Conservation (phyloP, 2,329 filamentous ascomycete genomes). For the Aspergillus ibericus region DNA sequence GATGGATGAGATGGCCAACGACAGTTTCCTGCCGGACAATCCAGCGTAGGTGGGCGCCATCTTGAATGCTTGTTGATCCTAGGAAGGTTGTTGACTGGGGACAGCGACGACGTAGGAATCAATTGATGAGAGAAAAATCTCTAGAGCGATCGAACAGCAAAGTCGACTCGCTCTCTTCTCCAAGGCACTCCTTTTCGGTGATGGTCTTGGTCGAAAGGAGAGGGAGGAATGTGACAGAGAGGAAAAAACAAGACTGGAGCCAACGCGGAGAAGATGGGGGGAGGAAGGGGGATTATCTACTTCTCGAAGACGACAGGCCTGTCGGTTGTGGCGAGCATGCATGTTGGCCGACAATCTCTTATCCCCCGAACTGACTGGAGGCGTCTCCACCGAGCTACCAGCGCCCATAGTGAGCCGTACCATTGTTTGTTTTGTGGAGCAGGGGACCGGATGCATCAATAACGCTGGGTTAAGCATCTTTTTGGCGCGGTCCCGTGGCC, state of each 20-base stretch:
- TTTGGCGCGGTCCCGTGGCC: slow-evolving; percentile 19
- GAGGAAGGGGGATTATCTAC: slow-evolving; percentile 30
- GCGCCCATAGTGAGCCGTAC: slow-evolving; percentile 16
- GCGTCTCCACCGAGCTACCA: slow-evolving; percentile 17
- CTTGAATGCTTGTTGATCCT: slow-evolving; percentile 6
- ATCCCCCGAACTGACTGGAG: slow-evolving; percentile 11
- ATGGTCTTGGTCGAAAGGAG: not conserved
- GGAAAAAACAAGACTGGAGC: slow-evolving; percentile 16
- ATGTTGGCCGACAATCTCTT: slow-evolving; percentile 15
- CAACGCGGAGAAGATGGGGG: slow-evolving; percentile 21
- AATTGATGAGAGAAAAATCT: not conserved
- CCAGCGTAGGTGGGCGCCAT: slow-evolving; percentile 60
- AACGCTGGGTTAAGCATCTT: slow-evolving; percentile 34
- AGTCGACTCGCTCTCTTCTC: slow-evolving; percentile 3
- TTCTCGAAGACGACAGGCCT: slow-evolving; percentile 22
- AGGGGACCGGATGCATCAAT: slow-evolving; percentile 33
- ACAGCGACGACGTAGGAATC: not conserved
- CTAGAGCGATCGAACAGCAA: slow-evolving; percentile 1
- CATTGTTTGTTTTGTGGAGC: slow-evolving; percentile 21
- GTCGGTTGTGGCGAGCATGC: slow-evolving; percentile 22
- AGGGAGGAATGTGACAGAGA: slow-evolving; percentile 10
- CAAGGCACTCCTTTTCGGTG: not conserved
- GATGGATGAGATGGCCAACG: slow-evolving; percentile 60
- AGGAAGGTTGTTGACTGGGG: not conserved
- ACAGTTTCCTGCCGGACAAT: slow-evolving; percentile 59